phyloP scores from a whole-genome alignment of 1,284 basidiomycete genomes.

The Cystobasidium slooffiae region DNA sequence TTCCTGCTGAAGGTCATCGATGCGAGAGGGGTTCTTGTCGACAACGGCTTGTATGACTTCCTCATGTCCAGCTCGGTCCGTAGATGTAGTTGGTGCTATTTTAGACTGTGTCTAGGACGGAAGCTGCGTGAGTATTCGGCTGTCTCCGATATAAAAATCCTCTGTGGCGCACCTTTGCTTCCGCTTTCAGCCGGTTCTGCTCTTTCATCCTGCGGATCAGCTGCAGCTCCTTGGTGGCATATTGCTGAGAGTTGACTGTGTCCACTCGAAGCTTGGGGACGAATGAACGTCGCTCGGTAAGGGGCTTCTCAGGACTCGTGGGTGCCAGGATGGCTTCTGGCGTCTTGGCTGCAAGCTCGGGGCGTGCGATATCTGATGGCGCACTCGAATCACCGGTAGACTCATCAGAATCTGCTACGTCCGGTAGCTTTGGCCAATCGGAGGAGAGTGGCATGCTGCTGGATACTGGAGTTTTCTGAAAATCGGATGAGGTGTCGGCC shows the following conservation, averaged over 20 bases:
- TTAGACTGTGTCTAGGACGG: background rate
- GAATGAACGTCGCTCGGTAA: slow-evolving; percentile 26
- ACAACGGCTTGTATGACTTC: no score
- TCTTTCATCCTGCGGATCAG: slow-evolving; percentile 41
- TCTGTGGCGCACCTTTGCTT: slow-evolving; percentile 15
- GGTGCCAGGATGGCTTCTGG: background rate
- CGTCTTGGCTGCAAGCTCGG: background rate
- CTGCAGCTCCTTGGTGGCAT: slow-evolving; percentile 33
- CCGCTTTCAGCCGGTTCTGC: slow-evolving; percentile 14
- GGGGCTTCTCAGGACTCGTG: background rate
- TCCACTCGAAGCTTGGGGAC: slow-evolving; percentile 23
- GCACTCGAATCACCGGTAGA: background rate
- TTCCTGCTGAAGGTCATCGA: no score
- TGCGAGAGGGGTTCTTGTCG: no score
- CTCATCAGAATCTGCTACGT: background rate
- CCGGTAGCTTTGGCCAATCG: slow-evolving; percentile 29
- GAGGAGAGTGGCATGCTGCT: slow-evolving; percentile 19
- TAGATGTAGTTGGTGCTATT: background rate
- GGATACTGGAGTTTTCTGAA: slow-evolving; percentile 9
- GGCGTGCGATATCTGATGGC: background rate
- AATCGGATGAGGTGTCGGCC: slow-evolving; percentile 24
- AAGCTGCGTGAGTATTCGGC: no score
- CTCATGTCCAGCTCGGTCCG: no score
- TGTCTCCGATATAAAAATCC: background rate
- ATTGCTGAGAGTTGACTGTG: slow-evolving; percentile 21